Percentiles rank a stretch among this genome's conserved stretches.
Conservation (phyloP, 2,329 filamentous ascomycete genomes). For the Westerdykella sp. region DNA sequence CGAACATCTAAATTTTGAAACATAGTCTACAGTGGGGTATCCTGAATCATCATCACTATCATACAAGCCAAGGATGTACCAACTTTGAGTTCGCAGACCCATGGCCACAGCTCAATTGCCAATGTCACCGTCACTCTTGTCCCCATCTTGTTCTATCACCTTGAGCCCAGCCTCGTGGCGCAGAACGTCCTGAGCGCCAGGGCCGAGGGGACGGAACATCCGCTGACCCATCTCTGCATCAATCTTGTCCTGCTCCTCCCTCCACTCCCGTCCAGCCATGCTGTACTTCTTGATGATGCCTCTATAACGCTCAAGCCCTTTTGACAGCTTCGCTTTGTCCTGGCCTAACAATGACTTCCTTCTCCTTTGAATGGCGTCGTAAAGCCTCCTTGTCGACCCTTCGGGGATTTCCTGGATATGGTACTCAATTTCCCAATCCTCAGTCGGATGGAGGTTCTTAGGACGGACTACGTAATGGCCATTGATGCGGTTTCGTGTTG, state of each 20-base stretch:
- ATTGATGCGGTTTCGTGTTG: conserved; percentile 67
- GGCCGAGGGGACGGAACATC: conserved; percentile 29
- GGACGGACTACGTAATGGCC: conserved; percentile 59
- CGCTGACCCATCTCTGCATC: conserved; percentile 43
- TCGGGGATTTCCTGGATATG: conserved; percentile 54
- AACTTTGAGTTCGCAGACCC: not conserved
- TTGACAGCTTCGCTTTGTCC: conserved; percentile 39
- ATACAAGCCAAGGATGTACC: not conserved
- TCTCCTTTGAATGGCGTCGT: conserved; percentile 46
- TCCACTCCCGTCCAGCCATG: conserved; percentile 53
- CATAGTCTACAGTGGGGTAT: not conserved
- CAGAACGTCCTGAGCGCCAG: conserved; percentile 9
- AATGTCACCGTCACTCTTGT: not conserved
- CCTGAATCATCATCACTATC: not conserved
- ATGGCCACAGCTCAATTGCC: not conserved
- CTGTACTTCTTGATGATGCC: conserved; percentile 43
- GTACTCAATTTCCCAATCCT: conserved; percentile 73
- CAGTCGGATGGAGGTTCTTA: conserved; percentile 36
- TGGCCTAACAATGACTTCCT: conserved; percentile 42
- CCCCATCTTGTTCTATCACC: not conserved
- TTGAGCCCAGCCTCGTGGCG: not conserved
- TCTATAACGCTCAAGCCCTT: conserved; percentile 40
- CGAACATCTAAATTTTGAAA: too few relatives aligned
- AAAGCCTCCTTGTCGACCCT: conserved; percentile 13
- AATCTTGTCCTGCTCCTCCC: conserved; percentile 49